A percentile compares a stretch with the other conserved stretches of the same genome.
phyloP scores from a whole-genome alignment of 1,139 yeast species.

The Diutina catenulata region DNA sequence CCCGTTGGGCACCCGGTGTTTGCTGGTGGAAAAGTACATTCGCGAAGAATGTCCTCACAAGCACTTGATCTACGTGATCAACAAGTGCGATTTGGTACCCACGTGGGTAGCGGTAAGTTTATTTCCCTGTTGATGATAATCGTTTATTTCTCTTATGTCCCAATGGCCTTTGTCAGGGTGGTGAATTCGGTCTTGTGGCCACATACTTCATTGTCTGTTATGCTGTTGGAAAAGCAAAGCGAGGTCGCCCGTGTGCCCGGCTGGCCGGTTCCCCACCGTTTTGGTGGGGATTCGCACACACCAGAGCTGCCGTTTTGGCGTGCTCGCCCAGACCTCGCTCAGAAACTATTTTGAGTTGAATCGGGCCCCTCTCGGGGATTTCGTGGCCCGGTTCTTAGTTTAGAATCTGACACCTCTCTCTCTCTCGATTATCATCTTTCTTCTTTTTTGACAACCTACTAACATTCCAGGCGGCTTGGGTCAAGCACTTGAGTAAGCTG shows the following conservation, averaged over 20 bases:
- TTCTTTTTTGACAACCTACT: slow-evolving; percentile 20
- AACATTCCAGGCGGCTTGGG: slow-evolving; percentile 94
- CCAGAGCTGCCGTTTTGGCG: slow-evolving; percentile 12
- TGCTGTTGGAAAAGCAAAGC: slow-evolving; percentile 83
- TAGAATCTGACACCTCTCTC: slow-evolving; percentile 46
- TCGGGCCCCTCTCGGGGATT: slow-evolving; percentile 17
- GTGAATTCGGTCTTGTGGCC: slow-evolving; percentile 14
- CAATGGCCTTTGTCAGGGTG: slow-evolving; percentile 73
- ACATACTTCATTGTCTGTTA: slow-evolving; percentile 67
- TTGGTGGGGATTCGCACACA: slow-evolving; percentile 37
- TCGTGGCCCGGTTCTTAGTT: slow-evolving; percentile 52
- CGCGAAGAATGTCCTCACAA: slow-evolving; percentile 93
- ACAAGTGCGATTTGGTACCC: slow-evolving; percentile 97
- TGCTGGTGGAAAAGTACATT: slow-evolving; percentile 84
- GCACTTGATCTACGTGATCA: slow-evolving; percentile 86
- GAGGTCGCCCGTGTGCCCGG: slow-evolving; percentile 39
- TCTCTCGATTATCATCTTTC: slow-evolving; percentile 4
- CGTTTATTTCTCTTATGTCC: slow-evolving; percentile 14
- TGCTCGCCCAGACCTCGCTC: slow-evolving; percentile 17
- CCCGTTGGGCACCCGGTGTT: slow-evolving; percentile 93
- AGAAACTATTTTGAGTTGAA: slow-evolving; percentile 60
- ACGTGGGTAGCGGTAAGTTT: slow-evolving; percentile 97
- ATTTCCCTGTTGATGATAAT: slow-evolving; percentile 6
- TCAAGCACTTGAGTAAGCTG: slow-evolving; percentile 80
- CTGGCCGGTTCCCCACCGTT: slow-evolving; percentile 18